Percentiles rank a stretch among this genome's conserved stretches.
Evolutionary conservation across 305 asterid species (phyloP).

Genomic region (Fraxinus floribunda): DNA sequence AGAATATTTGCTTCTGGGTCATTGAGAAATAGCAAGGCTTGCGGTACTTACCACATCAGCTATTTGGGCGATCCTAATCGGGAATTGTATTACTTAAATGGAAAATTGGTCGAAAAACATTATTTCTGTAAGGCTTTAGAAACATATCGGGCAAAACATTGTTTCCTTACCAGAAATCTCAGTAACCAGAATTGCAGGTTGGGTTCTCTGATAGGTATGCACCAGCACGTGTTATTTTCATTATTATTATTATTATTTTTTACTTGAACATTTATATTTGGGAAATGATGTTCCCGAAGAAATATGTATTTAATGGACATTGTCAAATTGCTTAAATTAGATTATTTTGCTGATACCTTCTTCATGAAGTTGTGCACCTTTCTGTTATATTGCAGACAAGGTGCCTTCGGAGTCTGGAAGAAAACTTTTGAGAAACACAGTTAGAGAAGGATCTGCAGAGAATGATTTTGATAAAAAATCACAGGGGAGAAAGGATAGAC

Average conservation of each 20-base stretch:
- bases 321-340: slow-evolving; percentile 1
- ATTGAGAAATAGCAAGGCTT: slow-evolving; percentile 37
- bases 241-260: slow-evolving; percentile 39
- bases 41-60: slow-evolving; percentile 51
- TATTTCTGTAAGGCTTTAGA: slow-evolving; percentile 56
- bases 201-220: slow-evolving; percentile 47
- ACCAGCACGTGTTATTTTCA: slow-evolving; percentile 17
- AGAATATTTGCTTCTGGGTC: slow-evolving; percentile 40
- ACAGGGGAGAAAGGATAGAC: slow-evolving; percentile 32
- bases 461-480: slow-evolving; percentile 28
- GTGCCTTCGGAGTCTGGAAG: slow-evolving; percentile 44
- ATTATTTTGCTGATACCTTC: neutral
- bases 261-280: neutral
- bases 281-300: neutral
- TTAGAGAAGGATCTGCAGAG: slow-evolving; percentile 42
- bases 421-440: slow-evolving; percentile 40
- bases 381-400: slow-evolving; percentile 41
- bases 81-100: slow-evolving; percentile 56
- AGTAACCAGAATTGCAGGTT: slow-evolving; percentile 39
- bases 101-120: slow-evolving; percentile 50
- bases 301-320: neutral
- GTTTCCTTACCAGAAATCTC: slow-evolving; percentile 37
- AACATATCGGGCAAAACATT: slow-evolving; percentile 43
- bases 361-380: neutral
- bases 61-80: slow-evolving; percentile 39